Conservation (phyloP, 2,329 filamentous ascomycete species). For the Trichoderma guizhouense region DNA sequence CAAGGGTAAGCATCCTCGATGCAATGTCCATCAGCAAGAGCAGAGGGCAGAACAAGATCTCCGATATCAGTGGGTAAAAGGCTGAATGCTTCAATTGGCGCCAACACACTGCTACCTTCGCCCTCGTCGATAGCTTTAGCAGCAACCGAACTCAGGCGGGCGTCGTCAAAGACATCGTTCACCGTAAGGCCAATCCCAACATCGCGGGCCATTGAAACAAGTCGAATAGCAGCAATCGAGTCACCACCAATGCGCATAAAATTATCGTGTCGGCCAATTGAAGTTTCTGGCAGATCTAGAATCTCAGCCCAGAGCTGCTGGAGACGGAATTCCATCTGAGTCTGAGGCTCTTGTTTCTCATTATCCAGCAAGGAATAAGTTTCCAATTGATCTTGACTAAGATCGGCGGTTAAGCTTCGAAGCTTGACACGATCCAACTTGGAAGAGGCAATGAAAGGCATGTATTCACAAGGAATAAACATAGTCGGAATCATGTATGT, state of each 20-base stretch:
- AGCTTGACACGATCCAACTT: constrained; percentile 17
- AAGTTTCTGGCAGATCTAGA: background rate
- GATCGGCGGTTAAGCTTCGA: background rate
- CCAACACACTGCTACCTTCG: background rate
- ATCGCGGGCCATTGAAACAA: constrained; percentile 18
- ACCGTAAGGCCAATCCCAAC: constrained; percentile 20
- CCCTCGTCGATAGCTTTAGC: background rate
- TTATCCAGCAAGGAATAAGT: background rate
- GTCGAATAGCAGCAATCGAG: constrained; percentile 18
- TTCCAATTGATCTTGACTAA: background rate
- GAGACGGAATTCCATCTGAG: constrained; percentile 21
- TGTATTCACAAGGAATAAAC: constrained; percentile 38
- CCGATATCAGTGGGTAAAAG: background rate
- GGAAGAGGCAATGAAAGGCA: constrained; percentile 29
- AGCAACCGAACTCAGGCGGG: constrained; percentile 11
- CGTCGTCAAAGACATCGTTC: constrained; percentile 11
- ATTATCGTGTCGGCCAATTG: constrained; percentile 19
- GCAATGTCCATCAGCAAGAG: background rate
- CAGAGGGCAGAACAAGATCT: background rate
- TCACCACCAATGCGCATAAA: constrained; percentile 21
- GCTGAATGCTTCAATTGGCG: constrained; percentile 9
- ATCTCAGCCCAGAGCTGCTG: constrained; percentile 22
- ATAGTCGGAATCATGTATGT: constrained; percentile 42
- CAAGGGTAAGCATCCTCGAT: constrained; percentile 24
- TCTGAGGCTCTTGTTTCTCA: background rate